These are phyloP conservation scores for Tetragonia tetragonoides DNA, from an alignment of 148 eudicot genomes.

Conservation along the genomic window DNA sequence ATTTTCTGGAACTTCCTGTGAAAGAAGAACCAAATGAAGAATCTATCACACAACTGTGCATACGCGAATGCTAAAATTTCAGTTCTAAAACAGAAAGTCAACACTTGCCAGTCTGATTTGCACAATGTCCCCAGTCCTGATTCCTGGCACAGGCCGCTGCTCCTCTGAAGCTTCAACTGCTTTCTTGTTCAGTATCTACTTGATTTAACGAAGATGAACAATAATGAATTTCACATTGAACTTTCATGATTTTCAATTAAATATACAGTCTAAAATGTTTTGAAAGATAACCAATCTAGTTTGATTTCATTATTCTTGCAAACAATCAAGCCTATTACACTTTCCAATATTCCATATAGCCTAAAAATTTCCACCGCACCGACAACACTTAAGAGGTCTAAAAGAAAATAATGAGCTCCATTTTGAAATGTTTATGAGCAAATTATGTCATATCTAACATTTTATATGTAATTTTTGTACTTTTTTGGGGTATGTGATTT, in stretches of 20 bases:
- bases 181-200: slow-evolving; percentile 76
- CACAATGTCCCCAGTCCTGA: slow-evolving; percentile 82
- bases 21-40: slow-evolving; percentile 19
- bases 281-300: too few species aligned
- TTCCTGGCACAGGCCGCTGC: slow-evolving; percentile 63
- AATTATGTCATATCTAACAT: too few species aligned
- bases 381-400: too few species aligned
- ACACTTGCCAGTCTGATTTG: slow-evolving; percentile 70
- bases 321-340: too few species aligned
- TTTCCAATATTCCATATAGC: too few species aligned
- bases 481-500: too few species aligned
- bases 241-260: neutral
- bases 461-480: too few species aligned
- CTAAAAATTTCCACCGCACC: too few species aligned
- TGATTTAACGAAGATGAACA: neutral
- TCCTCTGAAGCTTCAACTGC: slow-evolving; percentile 69
- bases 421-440: too few species aligned
- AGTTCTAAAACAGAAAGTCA: neutral
- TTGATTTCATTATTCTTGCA: too few species aligned
- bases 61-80: neutral
- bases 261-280: neutral
- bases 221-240: neutral
- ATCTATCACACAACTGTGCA: neutral
- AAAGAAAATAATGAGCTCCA: too few species aligned
- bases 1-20: slow-evolving; percentile 77